Evolutionary conservation across 2,329 filamentous ascomycete genomes (phyloP), one percentile per base, ranked within the genome.

Genomic region (Ceratocystis eucalypticola): DNA sequence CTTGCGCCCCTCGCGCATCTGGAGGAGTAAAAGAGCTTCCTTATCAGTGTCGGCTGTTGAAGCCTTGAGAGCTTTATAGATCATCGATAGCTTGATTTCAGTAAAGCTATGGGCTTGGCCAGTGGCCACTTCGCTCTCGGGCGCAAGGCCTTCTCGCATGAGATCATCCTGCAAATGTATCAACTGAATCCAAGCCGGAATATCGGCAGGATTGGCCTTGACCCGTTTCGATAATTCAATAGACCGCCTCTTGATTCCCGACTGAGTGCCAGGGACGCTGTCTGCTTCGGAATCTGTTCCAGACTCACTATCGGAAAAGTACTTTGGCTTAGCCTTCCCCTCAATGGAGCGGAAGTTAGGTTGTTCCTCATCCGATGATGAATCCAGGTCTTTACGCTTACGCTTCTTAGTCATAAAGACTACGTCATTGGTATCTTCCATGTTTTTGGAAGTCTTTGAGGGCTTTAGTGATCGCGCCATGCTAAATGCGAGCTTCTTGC

Each of bases 51-150:
- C 75, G 0, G 74, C 73, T 2, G 70, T 69, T 5, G 83, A 78
- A 59, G 87, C 82, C 10, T 79, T 76, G 6, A 96, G 74, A 0
- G 92, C 92, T 68, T 90, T 86, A 69, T 93, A 85, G 68, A 92
- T 89, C 68, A 96, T 84, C 1, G 87, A 85, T 1, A 96, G 77
- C 70, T 90, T 93, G 66, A 96, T 84, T 69, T 94, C 88, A 2
- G 90, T 86, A 65, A 89, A 83, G 69, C 87, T 87, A 69, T 81
- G 82, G 63, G 79, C 77, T 71, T 94, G 88, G 2, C 85, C 83
- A 33, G 78, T 77, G 0, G 84, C 85, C 37, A 72, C 74, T 48
- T 75, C 78, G 53, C 72, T 79, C 71, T 76, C 77, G 68, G 72
- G 72, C 55, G 75, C 75, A 25, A 79, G 76, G 30, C 79, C 78